Evolutionary conservation across 1,284 basidiomycete species (phyloP).

Genomic region (Limonomyces culmigenus): DNA sequence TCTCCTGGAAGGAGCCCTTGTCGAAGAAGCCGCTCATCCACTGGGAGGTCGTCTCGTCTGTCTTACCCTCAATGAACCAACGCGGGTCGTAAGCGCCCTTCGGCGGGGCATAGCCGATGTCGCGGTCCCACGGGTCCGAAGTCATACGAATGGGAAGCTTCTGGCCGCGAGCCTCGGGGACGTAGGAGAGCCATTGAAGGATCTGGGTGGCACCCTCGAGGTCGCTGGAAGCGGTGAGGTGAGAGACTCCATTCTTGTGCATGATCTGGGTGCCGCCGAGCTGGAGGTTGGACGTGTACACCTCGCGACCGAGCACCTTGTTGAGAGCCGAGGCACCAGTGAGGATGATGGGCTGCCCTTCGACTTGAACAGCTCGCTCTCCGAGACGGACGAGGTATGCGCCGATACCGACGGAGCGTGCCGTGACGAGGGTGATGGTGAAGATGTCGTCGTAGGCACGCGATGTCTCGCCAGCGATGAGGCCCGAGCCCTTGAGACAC

Average conservation of each 20-base stretch:
- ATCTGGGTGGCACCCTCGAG: conserved; percentile 89
- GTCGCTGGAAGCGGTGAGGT: conserved; percentile 88
- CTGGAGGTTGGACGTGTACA: conserved; percentile 97
- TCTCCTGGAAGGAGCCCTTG: conserved; percentile 92
- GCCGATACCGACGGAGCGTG: conserved; percentile 97
- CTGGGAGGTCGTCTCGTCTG: conserved; percentile 62
- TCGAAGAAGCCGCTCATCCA: conserved; percentile 93
- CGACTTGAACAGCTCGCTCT: conserved; percentile 96
- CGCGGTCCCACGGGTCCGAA: conserved; percentile 81
- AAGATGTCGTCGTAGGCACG: conserved; percentile 98
- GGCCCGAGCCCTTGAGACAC: conserved; percentile 87
- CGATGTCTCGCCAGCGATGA: conserved; percentile 97
- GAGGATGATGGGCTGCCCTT: conserved; percentile 97
- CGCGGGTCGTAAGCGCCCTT: conserved; percentile 95
- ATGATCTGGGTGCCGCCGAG: conserved; percentile 98
- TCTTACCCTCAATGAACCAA: conserved; percentile 93
- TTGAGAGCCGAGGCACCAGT: conserved; percentile 96
- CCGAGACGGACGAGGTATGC: conserved; percentile 97
- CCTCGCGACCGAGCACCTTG: conserved; percentile 97
- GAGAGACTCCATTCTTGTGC: conserved; percentile 99
- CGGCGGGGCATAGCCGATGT: conserved; percentile 80
- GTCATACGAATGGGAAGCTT: conserved; percentile 62
- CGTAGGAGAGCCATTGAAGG: conserved; percentile 88
- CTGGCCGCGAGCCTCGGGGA: conserved; percentile 69
- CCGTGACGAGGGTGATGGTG: conserved; percentile 97